Base-by-base conservation (phyloP, 2,329 filamentous ascomycete genomes). In the Lecanicillium sp. region DNA sequence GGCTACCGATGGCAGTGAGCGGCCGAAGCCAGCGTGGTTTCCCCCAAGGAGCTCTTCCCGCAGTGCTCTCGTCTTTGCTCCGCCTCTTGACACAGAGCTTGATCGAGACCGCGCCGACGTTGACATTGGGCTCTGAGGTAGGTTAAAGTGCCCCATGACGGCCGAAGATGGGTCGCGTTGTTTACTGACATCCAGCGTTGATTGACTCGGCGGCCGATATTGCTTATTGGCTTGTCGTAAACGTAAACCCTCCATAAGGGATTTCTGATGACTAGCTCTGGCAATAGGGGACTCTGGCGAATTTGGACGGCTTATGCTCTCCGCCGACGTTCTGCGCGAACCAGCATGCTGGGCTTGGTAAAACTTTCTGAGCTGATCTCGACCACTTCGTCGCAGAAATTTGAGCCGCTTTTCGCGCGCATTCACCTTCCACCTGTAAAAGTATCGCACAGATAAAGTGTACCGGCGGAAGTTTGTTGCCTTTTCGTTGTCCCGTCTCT, bases 361-460 rank as follows among this genome's bases (percentile, higher is more conserved):
- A 49, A 69, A 75, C 3, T 59, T 55, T 19, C 64, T 64, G 45
- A 71, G 62, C 43, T 71, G 65, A 29, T 75, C 70, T 36, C 70
- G 67, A 15, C 70, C 72, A 29, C 67, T 63, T 22, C 63, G 63
- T 7, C 74, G 69, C 16, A 75, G 64, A n/a, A 63, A 62, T 40
- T 67, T 63, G 13, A 72, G 62, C 3, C 68, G 64, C 14, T 63
- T 64, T 33, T 67, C 62, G 11, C 72, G 63, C 8, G 68, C 70
- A 29, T 57, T 64, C 12, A 68, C 53, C 35, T 65, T 69, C 75
- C 75, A 79, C 14, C 61, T 60, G 47, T 77, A 76, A 43, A 78
- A 76, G 51, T 64, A 78, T 34, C 68, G 75, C 42, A 76, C 57
- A 11, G 60, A 57, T 20, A 78, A 58, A 39, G 62, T 75, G 49